Percentiles rank a stretch among this genome's conserved stretches.
Conservation (phyloP, 1,139 yeast species). For the Protomyces inouyei region DNA sequence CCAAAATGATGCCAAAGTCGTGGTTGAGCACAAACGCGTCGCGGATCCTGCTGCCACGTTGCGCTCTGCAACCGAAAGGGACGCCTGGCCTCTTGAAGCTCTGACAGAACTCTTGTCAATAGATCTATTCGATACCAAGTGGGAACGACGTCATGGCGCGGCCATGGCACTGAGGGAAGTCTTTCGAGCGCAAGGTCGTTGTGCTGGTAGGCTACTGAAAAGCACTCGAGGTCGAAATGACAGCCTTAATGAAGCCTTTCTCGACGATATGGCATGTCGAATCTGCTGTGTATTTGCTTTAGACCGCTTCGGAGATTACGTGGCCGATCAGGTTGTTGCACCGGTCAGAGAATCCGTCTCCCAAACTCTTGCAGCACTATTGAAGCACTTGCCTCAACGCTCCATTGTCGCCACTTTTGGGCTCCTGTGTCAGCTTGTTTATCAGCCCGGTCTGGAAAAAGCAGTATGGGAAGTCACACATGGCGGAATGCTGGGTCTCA, state of each 20-base stretch:
- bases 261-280: constrained; percentile 86
- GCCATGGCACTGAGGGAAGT: constrained; percentile 88
- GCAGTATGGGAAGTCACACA: constrained; percentile 95
- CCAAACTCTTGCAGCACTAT: constrained; percentile 83
- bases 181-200: constrained; percentile 73
- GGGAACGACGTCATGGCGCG: constrained; percentile 98
- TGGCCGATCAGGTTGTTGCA: constrained; percentile 95
- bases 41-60: constrained; percentile 61
- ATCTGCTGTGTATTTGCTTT: constrained; percentile 81
- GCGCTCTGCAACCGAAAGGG: constrained; percentile 55
- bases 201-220: constrained; percentile 78
- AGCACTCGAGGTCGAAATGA: constrained; percentile 59
- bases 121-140: constrained; percentile 75
- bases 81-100: constrained; percentile 96
- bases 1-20: constrained; percentile 66
- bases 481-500: constrained; percentile 92
- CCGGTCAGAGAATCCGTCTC: constrained; percentile 97
- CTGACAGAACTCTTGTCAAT: constrained; percentile 77
- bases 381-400: constrained; percentile 61
- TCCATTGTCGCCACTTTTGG: constrained; percentile 57
- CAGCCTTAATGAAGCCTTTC: constrained; percentile 57
- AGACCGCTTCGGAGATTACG: constrained; percentile 95
- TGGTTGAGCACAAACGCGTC: constrained; percentile 71
- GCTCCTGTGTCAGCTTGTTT: constrained; percentile 62
- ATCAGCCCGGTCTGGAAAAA: constrained; percentile 52